phyloP scores from a whole-genome alignment of 805 yeast species.

The Ogataea sp. region DNA sequence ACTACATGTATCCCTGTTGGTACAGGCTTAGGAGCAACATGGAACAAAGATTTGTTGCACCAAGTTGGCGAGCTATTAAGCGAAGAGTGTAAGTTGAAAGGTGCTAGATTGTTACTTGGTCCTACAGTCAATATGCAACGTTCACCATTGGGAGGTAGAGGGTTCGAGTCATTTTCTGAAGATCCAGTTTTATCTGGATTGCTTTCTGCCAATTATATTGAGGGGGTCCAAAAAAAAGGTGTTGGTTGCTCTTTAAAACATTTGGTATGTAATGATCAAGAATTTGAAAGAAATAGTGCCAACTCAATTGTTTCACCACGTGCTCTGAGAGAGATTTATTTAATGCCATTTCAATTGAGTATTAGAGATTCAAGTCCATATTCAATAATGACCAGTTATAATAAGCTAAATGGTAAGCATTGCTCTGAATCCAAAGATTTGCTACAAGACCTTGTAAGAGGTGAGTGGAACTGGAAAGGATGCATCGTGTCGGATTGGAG shows the following conservation, averaged over 20 bases:
- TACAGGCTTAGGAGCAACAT: constrained; percentile 37
- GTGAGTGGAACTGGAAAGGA: constrained; percentile 54
- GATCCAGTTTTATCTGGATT: constrained; percentile 37
- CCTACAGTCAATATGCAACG: constrained; percentile 33
- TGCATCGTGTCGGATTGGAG: constrained; percentile 57
- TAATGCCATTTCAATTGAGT: constrained; percentile 57
- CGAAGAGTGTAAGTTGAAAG: constrained; percentile 33
- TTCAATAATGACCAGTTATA: constrained; percentile 55
- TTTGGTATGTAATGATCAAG: constrained; percentile 56
- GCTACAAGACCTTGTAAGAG: constrained; percentile 37
- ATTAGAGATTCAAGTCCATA: constrained; percentile 43
- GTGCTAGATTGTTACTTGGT: constrained; percentile 30
- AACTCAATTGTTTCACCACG: constrained; percentile 46
- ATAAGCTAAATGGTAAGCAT: constrained; percentile 55
- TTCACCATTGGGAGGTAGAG: constrained; percentile 37
- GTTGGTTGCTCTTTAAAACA: constrained; percentile 55
- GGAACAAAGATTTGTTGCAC: constrained; percentile 29
- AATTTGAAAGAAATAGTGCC: constrained; percentile 41
- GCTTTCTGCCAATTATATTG: constrained; percentile 38
- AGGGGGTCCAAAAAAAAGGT: constrained; percentile 45
- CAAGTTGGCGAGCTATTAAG: constrained; percentile 35
- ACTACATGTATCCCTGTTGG: constrained; percentile 41
- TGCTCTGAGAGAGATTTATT: constrained; percentile 58
- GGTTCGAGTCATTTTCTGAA: constrained; percentile 34
- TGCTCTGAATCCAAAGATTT: constrained; percentile 37